A percentile compares a stretch with the other conserved stretches of the same genome.
Evolutionary conservation across 106 monocot species (phyloP).

Genomic region (Dendrobium chrysotoxum): DNA sequence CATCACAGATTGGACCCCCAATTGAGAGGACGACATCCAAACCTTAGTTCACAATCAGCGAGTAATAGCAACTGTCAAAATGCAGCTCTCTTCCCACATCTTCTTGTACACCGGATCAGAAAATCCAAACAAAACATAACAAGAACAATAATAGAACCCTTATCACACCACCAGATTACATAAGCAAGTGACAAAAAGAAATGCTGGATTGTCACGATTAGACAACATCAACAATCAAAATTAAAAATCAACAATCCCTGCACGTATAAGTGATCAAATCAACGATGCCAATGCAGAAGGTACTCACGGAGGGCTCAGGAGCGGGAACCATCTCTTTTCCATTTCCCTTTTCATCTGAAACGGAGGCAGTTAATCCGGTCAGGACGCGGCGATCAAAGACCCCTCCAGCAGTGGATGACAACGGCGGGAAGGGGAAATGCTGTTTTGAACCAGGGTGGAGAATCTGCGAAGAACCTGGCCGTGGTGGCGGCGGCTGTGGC

Average conservation of each 20-base stretch:
- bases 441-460: background rate
- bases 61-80: background rate
- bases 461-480: background rate
- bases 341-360: background rate
- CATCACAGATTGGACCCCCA: background rate
- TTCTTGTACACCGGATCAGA: background rate
- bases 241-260: background rate
- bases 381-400: background rate
- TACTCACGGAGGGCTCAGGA: background rate
- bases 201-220: background rate
- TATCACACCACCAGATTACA: background rate
- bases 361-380: background rate
- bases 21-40: background rate
- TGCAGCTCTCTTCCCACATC: background rate
- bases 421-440: background rate
- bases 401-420: background rate
- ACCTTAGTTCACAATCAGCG: background rate
- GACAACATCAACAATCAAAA: background rate
- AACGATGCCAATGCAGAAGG: background rate
- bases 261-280: background rate
- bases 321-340: conserved; percentile 3
- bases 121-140: background rate
- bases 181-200: background rate
- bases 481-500: background rate
- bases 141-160: background rate